Percentiles rank a stretch among this genome's conserved stretches.
phyloP scores from a whole-genome alignment of 2,329 filamentous ascomycete genomes.

The Fusarium tricinctum region DNA sequence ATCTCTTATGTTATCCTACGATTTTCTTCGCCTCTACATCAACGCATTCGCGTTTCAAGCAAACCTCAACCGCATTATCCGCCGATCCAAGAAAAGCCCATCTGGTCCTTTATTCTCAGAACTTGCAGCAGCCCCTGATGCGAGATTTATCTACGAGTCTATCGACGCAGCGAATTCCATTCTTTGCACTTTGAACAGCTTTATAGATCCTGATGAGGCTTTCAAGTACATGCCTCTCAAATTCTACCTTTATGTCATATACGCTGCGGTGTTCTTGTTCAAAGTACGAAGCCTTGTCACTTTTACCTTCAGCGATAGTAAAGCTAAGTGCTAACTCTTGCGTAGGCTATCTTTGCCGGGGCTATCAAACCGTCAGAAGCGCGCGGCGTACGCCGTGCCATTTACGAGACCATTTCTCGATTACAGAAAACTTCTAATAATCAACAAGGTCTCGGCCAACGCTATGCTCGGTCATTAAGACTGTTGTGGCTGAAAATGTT shows the following conservation, averaged over 20 bases:
- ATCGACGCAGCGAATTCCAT: constrained; percentile 74
- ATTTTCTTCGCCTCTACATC: constrained; percentile 79
- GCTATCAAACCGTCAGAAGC: constrained; percentile 69
- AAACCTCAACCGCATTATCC: constrained; percentile 66
- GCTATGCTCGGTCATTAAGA: constrained; percentile 72
- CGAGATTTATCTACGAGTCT: constrained; percentile 76
- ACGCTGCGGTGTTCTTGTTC: constrained; percentile 75
- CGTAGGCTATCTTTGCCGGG: constrained; percentile 58
- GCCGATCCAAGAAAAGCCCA: constrained; percentile 51
- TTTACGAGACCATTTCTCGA: constrained; percentile 70
- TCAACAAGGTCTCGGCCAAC: constrained; percentile 70
- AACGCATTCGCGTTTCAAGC: constrained; percentile 84
- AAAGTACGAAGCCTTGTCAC: constrained; percentile 60
- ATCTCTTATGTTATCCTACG: constrained; percentile 77
- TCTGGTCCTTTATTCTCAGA: constrained; percentile 62
- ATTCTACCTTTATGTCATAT: constrained; percentile 74
- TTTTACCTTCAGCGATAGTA: rapidly evolving
- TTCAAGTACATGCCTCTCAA: constrained; percentile 75
- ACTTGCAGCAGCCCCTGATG: constrained; percentile 71
- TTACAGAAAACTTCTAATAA: constrained; percentile 70
- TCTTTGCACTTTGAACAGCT: constrained; percentile 70
- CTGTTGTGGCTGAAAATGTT: constrained; percentile 68
- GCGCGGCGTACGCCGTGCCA: constrained; percentile 68
- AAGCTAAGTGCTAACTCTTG: not conserved
- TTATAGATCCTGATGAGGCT: constrained; percentile 69